Evolutionary conservation across 148 eudicot species (phyloP), one percentile per base, ranked within the genome.

Genomic region (Polygonum maritimum): DNA sequence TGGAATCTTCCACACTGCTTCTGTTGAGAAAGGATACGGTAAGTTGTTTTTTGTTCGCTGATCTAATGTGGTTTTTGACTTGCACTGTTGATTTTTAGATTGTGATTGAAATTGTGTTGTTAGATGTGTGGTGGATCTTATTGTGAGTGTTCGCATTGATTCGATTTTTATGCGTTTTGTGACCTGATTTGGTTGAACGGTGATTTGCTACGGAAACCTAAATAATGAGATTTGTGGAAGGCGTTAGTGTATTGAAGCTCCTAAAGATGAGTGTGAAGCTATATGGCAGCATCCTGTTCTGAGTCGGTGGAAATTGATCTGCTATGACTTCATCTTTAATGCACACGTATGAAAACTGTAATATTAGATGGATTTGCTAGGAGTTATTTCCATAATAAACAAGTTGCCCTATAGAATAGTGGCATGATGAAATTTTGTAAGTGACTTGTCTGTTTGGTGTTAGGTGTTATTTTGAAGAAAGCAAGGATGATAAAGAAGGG

Each of bases 381-480:
- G 55, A 14, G 5, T 48, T 14, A 31, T 45, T 45, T 73, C 58
- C 16, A 7, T 21, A 45, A 7, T 19, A 8, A 19, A 16, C 15
- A 4, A 21, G n/a, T 21, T 71, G 5, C 11, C 13, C n/a, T 21
- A 7, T 5, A 51, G 58, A 73, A 6, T 62, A 12, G 62, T 26
- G 48, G 51, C 47, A 19, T 41, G 21, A 78, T 41, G 19, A 3
- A 33, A 69, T 77, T 19, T 79, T 33, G 48, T 58, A 65, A 35
- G 48, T 52, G 76, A 76, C 52, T 52, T 75, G 65, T 77, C 69
- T 48, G 76, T 83, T 84, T 54, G 62, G 3, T 67, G 21, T 69
- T 74, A 94, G 98, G 96, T 48, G 78, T 94, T 79, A 84, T 84
- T 51, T 86, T 94, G 87, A 94, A 94, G 91, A 86, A 85, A 76